phyloP scores from a whole-genome alignment of 805 yeast genomes.

The Lipomyces lipofer region DNA sequence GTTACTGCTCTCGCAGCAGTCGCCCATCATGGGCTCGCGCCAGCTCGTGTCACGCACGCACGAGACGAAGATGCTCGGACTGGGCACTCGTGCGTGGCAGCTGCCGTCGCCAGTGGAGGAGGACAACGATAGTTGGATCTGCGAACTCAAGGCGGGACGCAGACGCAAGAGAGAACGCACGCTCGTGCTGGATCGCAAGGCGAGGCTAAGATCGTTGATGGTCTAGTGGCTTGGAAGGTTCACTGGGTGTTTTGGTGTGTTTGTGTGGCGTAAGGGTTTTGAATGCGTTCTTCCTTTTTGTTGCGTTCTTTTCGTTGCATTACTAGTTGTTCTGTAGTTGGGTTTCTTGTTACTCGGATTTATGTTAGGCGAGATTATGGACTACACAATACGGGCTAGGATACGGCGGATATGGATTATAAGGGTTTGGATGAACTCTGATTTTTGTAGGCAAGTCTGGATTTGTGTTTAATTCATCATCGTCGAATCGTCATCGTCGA shows the following conservation, averaged over 20 bases:
- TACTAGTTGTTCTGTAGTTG: neutral
- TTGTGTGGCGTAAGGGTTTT: neutral
- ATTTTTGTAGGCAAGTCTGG: too few relatives aligned
- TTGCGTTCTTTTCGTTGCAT: neutral
- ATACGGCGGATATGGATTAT: too few relatives aligned
- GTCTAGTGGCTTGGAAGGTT: neutral
- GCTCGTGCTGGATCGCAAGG: conserved; percentile 6
- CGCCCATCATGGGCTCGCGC: neutral
- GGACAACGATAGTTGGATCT: conserved; percentile 7
- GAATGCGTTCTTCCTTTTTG: neutral
- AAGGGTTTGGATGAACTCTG: too few relatives aligned
- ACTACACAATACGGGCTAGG: too few relatives aligned
- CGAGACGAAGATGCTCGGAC: conserved; percentile 1
- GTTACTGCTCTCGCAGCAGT: neutral
- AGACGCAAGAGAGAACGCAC: conserved; percentile 19
- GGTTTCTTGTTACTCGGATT: neutral
- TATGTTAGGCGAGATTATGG: neutral
- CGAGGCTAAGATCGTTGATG: conserved; percentile 15
- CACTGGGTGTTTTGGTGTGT: too few relatives aligned
- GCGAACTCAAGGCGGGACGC: conserved; percentile 10
- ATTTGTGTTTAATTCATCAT: too few relatives aligned
- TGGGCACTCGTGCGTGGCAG: conserved; percentile 11
- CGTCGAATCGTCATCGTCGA: too few relatives aligned
- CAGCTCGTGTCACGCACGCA: neutral
- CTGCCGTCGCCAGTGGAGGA: conserved; percentile 4